A percentile compares a stretch with the other conserved stretches of the same genome.
Evolutionary conservation across 345 rosid genomes (phyloP).

Genomic region (Citrus sp.): DNA sequence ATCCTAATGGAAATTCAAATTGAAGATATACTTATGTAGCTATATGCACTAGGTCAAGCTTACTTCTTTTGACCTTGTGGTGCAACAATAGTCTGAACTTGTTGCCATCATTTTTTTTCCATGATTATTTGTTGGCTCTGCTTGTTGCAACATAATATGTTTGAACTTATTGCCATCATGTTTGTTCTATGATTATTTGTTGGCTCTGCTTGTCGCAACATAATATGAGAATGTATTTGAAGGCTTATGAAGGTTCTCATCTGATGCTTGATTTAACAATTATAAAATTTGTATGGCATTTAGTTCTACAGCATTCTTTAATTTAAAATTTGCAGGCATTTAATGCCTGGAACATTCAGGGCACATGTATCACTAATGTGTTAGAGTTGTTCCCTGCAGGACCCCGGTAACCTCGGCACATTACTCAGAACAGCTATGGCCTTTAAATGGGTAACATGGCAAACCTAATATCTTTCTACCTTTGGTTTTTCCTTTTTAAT

Average conservation of each 20-base stretch:
- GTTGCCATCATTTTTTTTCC: background rate
- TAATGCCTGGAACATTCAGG: conserved; percentile 10
- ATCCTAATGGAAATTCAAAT: background rate
- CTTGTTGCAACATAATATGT: background rate
- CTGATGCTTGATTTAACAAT: conserved; percentile 1
- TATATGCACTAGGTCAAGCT: background rate
- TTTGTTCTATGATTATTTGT: background rate
- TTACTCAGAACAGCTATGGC: conserved; percentile 86
- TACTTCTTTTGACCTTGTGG: background rate
- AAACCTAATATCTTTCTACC: background rate
- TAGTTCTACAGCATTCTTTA: background rate
- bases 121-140: background rate
- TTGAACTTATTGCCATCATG: no score
- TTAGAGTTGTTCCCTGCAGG: conserved; percentile 49
- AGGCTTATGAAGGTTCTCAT: background rate
- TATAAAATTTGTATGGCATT: conserved; percentile 4
- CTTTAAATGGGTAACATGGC: conserved; percentile 64
- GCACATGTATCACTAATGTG: conserved; percentile 13
- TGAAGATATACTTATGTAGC: background rate
- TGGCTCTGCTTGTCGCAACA: background rate
- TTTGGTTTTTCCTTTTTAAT: background rate
- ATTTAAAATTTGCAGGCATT: conserved; percentile 11
- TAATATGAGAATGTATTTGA: background rate
- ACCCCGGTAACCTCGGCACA: conserved; percentile 93
- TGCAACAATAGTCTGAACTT: conserved; percentile 2